A percentile compares a stretch with the other conserved stretches of the same genome.
Evolutionary conservation across 805 yeast genomes (phyloP).

Genomic region (Yamadazyma philogaea): DNA sequence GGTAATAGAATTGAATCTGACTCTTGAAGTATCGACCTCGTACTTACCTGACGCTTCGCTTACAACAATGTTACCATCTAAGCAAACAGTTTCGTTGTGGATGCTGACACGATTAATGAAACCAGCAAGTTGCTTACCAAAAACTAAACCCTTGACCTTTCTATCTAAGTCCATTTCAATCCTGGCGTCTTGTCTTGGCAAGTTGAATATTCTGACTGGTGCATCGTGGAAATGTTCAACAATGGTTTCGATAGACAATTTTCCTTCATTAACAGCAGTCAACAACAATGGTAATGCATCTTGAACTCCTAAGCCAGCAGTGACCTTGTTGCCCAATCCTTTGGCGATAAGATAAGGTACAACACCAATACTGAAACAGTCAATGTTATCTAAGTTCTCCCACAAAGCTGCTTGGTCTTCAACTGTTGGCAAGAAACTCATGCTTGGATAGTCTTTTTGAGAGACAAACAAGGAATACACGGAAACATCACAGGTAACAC

Average conservation of each 20-base stretch:
- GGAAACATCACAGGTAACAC: constrained; percentile 87
- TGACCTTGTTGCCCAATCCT: constrained; percentile 56
- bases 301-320: constrained; percentile 72
- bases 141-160: constrained; percentile 33
- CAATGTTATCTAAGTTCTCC: constrained; percentile 69
- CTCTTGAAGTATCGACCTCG: constrained; percentile 44
- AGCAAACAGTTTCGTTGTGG: constrained; percentile 73
- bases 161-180: constrained; percentile 86
- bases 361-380: constrained; percentile 83
- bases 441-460: constrained; percentile 67
- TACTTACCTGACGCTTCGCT: constrained; percentile 58
- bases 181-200: constrained; percentile 74
- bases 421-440: constrained; percentile 70
- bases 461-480: constrained; percentile 75
- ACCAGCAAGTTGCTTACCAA: constrained; percentile 54
- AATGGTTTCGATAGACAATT: constrained; percentile 70
- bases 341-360: constrained; percentile 71
- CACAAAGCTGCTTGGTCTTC: constrained; percentile 82
- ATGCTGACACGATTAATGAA: constrained; percentile 85
- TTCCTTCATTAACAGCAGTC: constrained; percentile 73
- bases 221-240: constrained; percentile 70
- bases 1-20: constrained; percentile 38
- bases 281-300: constrained; percentile 81
- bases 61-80: constrained; percentile 74
- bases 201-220: constrained; percentile 78